Evolutionary conservation across 805 yeast species (phyloP), one percentile per base, ranked within the genome.

Genomic region (Schwanniomyces yamadae): DNA sequence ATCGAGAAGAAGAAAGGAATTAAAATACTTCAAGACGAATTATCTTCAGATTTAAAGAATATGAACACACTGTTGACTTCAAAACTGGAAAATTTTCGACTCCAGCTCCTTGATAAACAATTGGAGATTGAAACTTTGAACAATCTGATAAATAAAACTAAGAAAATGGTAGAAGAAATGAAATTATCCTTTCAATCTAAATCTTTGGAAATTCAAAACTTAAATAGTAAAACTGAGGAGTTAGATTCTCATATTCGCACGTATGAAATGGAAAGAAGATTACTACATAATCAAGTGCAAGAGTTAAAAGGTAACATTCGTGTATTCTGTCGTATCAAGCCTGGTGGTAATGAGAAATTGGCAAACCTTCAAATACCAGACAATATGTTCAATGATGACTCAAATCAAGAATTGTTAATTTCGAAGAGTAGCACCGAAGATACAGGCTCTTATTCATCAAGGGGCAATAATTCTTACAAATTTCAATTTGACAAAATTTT

Each of bases 271-370:
- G 51, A 65, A 23, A 67, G 96, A 41, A 65, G 96, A 7, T 50
- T 61, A 10, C 55, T 85, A 1, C 96, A 88, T 51, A 81, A 86
- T 52, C 71, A 69, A 42, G 63, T 91, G 5, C 96, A 89, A 57
- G 95, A 87, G 41, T 57, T 91, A 24, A 85, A 89, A 57, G 98
- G 99, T 1, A 93, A 88, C 50, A 89, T 93, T 22, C 64, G 98
- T 31, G 97, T 91, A 0, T 87, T 82, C 49, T 91, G 97, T 54
- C 71, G 99, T 24, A 70, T 91, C 4, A 71, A 95, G 36, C 96
- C 96, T 7, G 27, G 45, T 3, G 12, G 16, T 4, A 39, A 37
- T 7, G 50, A 42, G 11, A 16, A 39, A 3, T 26, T 42, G 12
- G 42, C 55, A 2, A 10, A 27, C 4, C 43, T 58, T 6, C 45